Evolutionary conservation across 176 grass and related monocot species (phyloP), one percentile per base, ranked within the genome.

Genomic region (Juncus effusus): DNA sequence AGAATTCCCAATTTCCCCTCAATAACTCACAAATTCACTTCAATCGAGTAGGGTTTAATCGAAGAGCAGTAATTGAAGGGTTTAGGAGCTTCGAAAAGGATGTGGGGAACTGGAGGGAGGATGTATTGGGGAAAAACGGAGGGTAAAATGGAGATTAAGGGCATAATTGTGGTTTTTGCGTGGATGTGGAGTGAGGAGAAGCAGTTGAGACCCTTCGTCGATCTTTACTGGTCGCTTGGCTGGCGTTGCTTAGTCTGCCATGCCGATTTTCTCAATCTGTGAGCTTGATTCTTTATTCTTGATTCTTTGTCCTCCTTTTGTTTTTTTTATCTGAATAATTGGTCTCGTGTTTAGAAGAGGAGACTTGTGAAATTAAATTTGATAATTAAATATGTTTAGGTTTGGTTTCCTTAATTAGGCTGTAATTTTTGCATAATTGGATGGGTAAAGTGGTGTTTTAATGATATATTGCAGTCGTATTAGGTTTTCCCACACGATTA

Each of bases 191-290:
- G 88, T 83, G 85, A 99, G 53, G 88, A 93, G 76, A 82, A 39
- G 61, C 82, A 93, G 52, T 64, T 99, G 70, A 84, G 75, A 44
- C 80, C 85, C 42, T 99, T 79, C 74, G 72, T 99, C 4, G 80
- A 93, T 42, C 88, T 99, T 36, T 99, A 99, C 74, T 80, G 80
- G 45, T 89, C 85, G 55, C 83, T 99, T 13, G 94, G 88, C 10
- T 99, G 88, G 94, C 78, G 80, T 3, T 84, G 88, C 57, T 78
- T 93, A 70, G 76, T 99, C 7, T 99, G 94, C 83, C 88, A 93
- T 62, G 75, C 89, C 40, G 94, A 99, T 74, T 84, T 87, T 67
- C 88, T 99, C 53, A 72, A 82, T 13, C 75, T 90, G 94, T 99
- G 69, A 96, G 78, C 67, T 6, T 58, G 36, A 3, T 50, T 59